phyloP scores from a whole-genome alignment of 345 rosid species.

The Hirschfeldia incana region DNA sequence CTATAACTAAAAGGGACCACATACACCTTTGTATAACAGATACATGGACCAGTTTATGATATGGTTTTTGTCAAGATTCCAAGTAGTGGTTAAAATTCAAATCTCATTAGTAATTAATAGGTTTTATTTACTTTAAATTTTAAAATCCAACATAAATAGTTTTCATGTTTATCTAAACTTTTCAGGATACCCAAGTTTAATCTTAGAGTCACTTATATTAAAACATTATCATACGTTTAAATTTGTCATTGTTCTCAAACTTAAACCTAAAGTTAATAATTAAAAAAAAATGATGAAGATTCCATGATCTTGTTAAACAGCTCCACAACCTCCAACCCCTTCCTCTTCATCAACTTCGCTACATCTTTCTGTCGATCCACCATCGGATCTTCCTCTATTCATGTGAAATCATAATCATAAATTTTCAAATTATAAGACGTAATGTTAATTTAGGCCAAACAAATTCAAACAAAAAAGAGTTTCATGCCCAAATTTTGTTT shows the following conservation, averaged over 20 bases:
- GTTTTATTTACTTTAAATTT: not conserved
- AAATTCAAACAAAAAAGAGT: constrained; percentile 4
- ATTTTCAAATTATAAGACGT: not conserved
- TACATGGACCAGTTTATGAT: constrained; percentile 21
- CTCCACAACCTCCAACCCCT: too few relatives aligned
- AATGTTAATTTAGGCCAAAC: constrained; percentile 3
- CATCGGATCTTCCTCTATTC: too few relatives aligned
- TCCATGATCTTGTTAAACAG: too few relatives aligned
- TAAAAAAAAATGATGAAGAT: too few relatives aligned
- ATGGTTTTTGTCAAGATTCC: constrained; percentile 9
- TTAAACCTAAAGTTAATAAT: too few relatives aligned
- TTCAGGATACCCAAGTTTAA: too few relatives aligned
- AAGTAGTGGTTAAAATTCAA: not conserved
- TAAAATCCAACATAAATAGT: not conserved
- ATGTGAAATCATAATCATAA: not conserved
- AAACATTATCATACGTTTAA: too few relatives aligned
- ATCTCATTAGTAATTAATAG: not conserved
- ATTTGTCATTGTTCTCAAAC: too few relatives aligned
- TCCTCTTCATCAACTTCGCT: too few relatives aligned
- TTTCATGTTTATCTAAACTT: too few relatives aligned
- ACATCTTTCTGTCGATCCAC: too few relatives aligned
- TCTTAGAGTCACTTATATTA: too few relatives aligned
- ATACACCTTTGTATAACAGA: not conserved
- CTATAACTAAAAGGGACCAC: constrained; percentile 34
- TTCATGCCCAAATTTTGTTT: not conserved